phyloP scores from a whole-genome alignment of 2,329 filamentous ascomycete genomes.

The Rutstroemia sydowiana region DNA sequence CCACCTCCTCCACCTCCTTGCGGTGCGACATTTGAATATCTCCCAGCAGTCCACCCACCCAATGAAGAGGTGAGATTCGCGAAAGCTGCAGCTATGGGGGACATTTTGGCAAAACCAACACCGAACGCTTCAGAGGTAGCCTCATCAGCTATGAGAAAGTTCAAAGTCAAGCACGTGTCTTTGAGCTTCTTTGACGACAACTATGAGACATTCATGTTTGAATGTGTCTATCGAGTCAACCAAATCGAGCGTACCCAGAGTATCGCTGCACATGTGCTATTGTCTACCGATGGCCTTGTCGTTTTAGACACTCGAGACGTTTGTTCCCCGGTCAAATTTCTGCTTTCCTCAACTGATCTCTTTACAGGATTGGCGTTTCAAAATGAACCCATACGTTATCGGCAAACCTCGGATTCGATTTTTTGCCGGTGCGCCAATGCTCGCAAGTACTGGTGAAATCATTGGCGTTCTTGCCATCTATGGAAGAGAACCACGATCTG shows the following conservation, averaged over 20 bases:
- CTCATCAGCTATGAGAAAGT: slow-evolving; percentile 22
- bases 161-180: slow-evolving; percentile 25
- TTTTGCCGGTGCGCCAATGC: slow-evolving; percentile 32
- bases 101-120: slow-evolving; percentile 19
- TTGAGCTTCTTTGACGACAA: slow-evolving; percentile 31
- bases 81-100: slow-evolving; percentile 19
- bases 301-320: slow-evolving; percentile 31
- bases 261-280: slow-evolving; percentile 32
- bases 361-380: slow-evolving; percentile 33
- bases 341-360: slow-evolving; percentile 2
- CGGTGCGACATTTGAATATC: slow-evolving; percentile 22
- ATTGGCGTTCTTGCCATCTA: slow-evolving; percentile 31
- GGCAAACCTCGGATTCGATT: slow-evolving; percentile 28
- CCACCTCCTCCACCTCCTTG: slow-evolving; percentile 30
- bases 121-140: slow-evolving; percentile 19
- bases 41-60: slow-evolving; percentile 26
- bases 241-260: slow-evolving; percentile 27
- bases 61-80: slow-evolving; percentile 24
- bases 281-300: slow-evolving; percentile 29
- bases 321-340: slow-evolving; percentile 5
- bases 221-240: slow-evolving; percentile 24
- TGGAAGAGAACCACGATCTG: slow-evolving; percentile 20
- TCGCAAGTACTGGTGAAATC: slow-evolving; percentile 25
- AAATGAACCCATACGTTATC: slow-evolving; percentile 27
- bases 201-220: slow-evolving; percentile 29